Conservation (phyloP, 1,284 basidiomycete species). For the Trametes hirsuta region DNA sequence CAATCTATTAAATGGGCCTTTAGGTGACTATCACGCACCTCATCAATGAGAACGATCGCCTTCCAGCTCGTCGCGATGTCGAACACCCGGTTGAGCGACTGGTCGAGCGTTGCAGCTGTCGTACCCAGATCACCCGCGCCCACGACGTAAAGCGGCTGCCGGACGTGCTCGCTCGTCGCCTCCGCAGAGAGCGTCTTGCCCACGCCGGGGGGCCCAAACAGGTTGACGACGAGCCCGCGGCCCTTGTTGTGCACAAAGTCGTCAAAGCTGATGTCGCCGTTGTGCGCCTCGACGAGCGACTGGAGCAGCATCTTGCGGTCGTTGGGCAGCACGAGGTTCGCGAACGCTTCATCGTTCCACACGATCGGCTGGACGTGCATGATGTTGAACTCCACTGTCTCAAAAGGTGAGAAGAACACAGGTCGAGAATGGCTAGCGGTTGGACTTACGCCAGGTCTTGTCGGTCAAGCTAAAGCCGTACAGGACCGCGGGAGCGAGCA, state of each 20-base stretch:
- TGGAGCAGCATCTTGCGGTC: slow-evolving; percentile 55
- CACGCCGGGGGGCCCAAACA: slow-evolving; percentile 63
- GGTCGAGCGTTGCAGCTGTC: slow-evolving; percentile 37
- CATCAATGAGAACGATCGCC: slow-evolving; percentile 64
- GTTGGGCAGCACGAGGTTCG: slow-evolving; percentile 55
- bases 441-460: slow-evolving; percentile 56
- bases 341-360: slow-evolving; percentile 61
- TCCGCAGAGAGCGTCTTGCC: slow-evolving; percentile 56
- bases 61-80: slow-evolving; percentile 64
- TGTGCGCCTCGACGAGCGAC: slow-evolving; percentile 59
- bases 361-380: slow-evolving; percentile 50
- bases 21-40: slow-evolving; percentile 39
- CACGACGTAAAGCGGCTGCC: slow-evolving; percentile 58
- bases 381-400: slow-evolving; percentile 55
- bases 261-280: slow-evolving; percentile 52
- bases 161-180: slow-evolving; percentile 61
- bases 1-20: not conserved
- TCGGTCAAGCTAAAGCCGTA: slow-evolving; percentile 61
- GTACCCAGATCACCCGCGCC: slow-evolving; percentile 62
- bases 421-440: not conserved
- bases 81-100: slow-evolving; percentile 25
- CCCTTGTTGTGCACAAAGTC: slow-evolving; percentile 67
- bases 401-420: not conserved
- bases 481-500: slow-evolving; percentile 54
- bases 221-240: slow-evolving; percentile 58